Conservation (phyloP, 2,329 filamentous ascomycete genomes). For the Parascedosporium putredinis region DNA sequence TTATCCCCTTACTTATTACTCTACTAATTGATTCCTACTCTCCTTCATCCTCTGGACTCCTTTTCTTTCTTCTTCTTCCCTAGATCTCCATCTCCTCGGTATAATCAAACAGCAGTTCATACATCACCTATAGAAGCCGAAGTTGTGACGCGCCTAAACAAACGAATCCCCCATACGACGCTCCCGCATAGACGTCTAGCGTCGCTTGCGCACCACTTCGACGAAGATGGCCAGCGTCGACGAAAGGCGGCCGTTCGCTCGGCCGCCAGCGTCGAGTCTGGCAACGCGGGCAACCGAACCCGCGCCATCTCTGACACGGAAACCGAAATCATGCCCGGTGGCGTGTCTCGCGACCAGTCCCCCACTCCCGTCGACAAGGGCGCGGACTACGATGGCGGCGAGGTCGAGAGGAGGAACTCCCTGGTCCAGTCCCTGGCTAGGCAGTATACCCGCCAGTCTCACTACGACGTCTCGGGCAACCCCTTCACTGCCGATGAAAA, state of each 20-base stretch:
- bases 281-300: slow-evolving; percentile 21
- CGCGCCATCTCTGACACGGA: slow-evolving; percentile 26
- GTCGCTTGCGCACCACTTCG: too few relatives aligned
- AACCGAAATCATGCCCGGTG: slow-evolving; percentile 23
- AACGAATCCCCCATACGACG: too few relatives aligned
- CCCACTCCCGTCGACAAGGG: slow-evolving; percentile 17
- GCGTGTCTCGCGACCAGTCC: slow-evolving; percentile 11
- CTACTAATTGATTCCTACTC: background rate
- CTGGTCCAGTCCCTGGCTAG: slow-evolving; percentile 46
- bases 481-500: slow-evolving; percentile 38
- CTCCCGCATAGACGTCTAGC: too few relatives aligned
- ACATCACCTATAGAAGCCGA: too few relatives aligned
- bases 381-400: slow-evolving; percentile 24
- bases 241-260: slow-evolving; percentile 18
- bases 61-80: background rate
- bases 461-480: slow-evolving; percentile 27
- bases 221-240: slow-evolving; percentile 16
- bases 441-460: slow-evolving; percentile 40
- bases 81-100: background rate
- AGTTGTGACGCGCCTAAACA: too few relatives aligned
- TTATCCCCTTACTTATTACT: slow-evolving; percentile 3
- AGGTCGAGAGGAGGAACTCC: slow-evolving; percentile 39
- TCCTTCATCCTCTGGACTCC: background rate
- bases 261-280: slow-evolving; percentile 10
- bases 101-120: background rate